Evolutionary conservation across 1,139 yeast genomes (phyloP), one percentile per base, ranked within the genome.

Genomic region (Sugiyamaella grinbergsii): DNA sequence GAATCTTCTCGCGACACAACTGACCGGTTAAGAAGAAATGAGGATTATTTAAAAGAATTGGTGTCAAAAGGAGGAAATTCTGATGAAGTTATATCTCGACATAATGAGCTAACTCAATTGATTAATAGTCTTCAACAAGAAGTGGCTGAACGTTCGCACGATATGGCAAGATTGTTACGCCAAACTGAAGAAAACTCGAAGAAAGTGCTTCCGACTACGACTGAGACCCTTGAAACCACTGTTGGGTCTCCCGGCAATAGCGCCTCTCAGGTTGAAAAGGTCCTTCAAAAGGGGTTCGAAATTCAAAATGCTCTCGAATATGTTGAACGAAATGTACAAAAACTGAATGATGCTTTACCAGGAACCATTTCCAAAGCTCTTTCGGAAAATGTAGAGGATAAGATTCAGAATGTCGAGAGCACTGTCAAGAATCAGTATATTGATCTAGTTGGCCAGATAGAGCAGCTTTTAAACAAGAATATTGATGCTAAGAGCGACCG

Each of bases 1-100:
- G 62, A 60, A 22, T 58, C 62, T 13, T 57, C 60, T n/a, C 47
- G 54, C 22, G 57, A 56, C 36, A 54, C 58, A 13, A 43, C 40
- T 26, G 41, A 54, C 8, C 54, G 54, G 37, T 42, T 58, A 19
- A 47, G 54, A 29, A 47, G 54, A 6, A 58, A 54, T 24, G 60
- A 58, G 20, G 23, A 47, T 18, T 51, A 51, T 44, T 41, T 56
- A 39, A 49, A 53, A 41, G 50, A 40, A 4, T 39, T 56, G 15
- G n/a, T 51, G n/a, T 8, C 24, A 11, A 36, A 10, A 10, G 18
- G 23, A 4, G 23, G 2, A 20, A 4, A 11, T 29, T 29, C 33
- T 13, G 15, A 5, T 22, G 20, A 2, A 2, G n/a, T 41, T 5
- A 15, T 19, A 20, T 33, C 41, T 13, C 41, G 42, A 19, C 43